Evolutionary conservation across 331 rosid genomes (phyloP).

Genomic region (Pyrus hybrid): DNA sequence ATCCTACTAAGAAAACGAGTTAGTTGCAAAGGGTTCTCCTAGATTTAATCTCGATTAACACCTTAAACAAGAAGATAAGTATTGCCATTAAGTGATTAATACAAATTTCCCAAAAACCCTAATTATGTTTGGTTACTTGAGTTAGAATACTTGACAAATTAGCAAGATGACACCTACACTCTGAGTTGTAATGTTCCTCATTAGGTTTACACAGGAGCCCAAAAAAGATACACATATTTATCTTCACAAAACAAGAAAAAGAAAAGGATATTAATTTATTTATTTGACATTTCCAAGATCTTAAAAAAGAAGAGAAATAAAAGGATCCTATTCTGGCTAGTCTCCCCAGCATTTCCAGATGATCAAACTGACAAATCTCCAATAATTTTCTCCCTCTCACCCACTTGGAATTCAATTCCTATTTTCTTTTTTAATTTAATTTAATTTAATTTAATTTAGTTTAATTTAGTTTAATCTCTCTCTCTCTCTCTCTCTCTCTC

Average conservation of each 20-base stretch:
- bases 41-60: not conserved
- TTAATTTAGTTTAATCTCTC: not conserved
- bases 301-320: not conserved
- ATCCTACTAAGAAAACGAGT: not conserved
- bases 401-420: constrained; percentile 35
- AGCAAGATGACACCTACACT: not conserved
- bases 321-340: not conserved
- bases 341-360: constrained; percentile 18
- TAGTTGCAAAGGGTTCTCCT: not conserved
- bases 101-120: not conserved
- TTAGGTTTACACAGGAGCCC: not conserved
- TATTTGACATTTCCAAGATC: not conserved
- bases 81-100: not conserved
- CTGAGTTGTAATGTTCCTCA: not conserved
- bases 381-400: constrained; percentile 16
- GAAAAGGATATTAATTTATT: not conserved
- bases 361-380: constrained; percentile 28
- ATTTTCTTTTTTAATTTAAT: too few relatives aligned
- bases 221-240: not conserved
- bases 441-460: too few relatives aligned
- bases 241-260: not conserved
- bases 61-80: not conserved
- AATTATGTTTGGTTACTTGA: not conserved
- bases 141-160: not conserved
- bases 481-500: not conserved